Percentiles rank a stretch among this genome's conserved stretches.
These are phyloP conservation scores for Drosera capensis DNA, from an alignment of 148 eudicot genomes.

Conservation along the genomic window DNA sequence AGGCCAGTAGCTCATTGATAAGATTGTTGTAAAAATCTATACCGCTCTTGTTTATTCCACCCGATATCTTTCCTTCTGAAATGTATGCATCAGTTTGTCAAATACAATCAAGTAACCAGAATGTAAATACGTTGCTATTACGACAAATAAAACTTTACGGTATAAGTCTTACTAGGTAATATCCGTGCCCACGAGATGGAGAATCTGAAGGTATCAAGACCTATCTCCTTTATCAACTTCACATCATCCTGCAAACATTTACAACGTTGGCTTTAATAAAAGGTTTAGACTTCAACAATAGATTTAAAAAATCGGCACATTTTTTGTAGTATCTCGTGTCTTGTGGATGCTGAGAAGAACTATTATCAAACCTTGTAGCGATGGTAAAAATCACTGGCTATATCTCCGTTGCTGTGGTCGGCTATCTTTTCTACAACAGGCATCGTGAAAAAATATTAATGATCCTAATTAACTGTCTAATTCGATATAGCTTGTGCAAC, in stretches of 20 bases:
- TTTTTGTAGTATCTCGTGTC: neutral
- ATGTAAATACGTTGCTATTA: too few relatives aligned
- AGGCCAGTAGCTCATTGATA: conserved; percentile 26
- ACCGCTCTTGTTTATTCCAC: conserved; percentile 32
- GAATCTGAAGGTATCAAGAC: too few relatives aligned
- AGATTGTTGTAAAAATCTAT: conserved; percentile 26
- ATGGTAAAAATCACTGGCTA: conserved; percentile 19
- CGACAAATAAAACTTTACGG: too few relatives aligned
- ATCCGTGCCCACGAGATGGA: conserved; percentile 29
- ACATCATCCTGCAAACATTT: conserved; percentile 20
- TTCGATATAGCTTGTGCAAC: too few relatives aligned
- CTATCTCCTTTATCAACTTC: conserved; percentile 23
- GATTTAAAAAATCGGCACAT: neutral
- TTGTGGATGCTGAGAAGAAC: neutral
- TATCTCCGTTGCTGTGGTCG: conserved; percentile 23
- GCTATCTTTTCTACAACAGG: conserved; percentile 17
- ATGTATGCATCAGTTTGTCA: neutral
- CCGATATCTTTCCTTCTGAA: neutral
- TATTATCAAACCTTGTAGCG: conserved; percentile 15
- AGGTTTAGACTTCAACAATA: neutral
- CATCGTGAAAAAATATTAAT: too few relatives aligned
- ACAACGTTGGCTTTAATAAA: neutral
- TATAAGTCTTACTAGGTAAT: conserved; percentile 16
- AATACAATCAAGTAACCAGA: neutral
- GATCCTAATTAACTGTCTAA: too few relatives aligned